Evolutionary conservation across 306 rosid species (phyloP).

Genomic region (Ochetophila trinervis): DNA sequence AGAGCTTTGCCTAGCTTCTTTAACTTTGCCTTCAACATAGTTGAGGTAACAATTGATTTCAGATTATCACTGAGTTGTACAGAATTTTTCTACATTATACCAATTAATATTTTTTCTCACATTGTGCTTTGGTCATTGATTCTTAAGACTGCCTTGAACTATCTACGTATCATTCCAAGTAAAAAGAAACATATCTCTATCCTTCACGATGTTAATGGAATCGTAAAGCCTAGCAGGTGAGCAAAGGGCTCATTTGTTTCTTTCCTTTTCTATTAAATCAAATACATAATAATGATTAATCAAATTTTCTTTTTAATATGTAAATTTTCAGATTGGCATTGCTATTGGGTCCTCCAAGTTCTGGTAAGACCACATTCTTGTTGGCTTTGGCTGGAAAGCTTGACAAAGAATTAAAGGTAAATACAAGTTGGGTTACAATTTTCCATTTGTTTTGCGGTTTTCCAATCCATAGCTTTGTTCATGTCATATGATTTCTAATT

Average conservation of each 20-base stretch:
- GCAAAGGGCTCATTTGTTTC: not conserved
- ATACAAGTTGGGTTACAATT: not conserved
- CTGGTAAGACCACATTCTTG: slow-evolving; percentile 47
- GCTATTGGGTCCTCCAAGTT: slow-evolving; percentile 56
- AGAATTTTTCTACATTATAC: not conserved
- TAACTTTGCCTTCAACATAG: slow-evolving; percentile 7
- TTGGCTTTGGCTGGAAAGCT: slow-evolving; percentile 54
- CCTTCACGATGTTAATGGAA: slow-evolving; percentile 37
- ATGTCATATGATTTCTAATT: not conserved
- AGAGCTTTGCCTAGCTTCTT: slow-evolving; percentile 30
- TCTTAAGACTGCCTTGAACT: slow-evolving; percentile 30
- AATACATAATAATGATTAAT: not conserved
- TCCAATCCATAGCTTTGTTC: not conserved
- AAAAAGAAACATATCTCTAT: slow-evolving; percentile 30
- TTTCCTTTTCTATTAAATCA: not conserved
- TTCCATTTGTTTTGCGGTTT: not conserved
- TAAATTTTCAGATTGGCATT: slow-evolving; percentile 39
- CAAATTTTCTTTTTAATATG: not conserved
- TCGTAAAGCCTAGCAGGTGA: slow-evolving; percentile 46
- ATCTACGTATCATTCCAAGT: slow-evolving; percentile 28
- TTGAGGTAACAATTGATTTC: slow-evolving; percentile 19
- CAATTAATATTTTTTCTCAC: not conserved
- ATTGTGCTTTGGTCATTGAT: not conserved
- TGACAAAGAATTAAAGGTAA: slow-evolving; percentile 34
- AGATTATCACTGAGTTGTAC: not conserved